Conservation (phyloP, 805 yeast species). For the Teunomyces aglyptinius region DNA sequence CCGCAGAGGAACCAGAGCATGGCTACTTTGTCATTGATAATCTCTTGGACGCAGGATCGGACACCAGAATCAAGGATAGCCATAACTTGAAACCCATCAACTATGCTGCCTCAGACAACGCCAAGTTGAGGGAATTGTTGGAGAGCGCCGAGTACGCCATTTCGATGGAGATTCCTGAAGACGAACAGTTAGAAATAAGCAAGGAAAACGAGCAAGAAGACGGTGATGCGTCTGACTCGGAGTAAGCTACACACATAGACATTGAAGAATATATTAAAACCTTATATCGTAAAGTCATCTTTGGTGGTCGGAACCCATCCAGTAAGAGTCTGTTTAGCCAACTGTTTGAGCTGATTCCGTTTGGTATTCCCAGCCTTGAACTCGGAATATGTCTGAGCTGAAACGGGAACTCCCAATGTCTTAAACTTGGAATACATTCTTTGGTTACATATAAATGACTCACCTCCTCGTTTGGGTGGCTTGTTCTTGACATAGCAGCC, state of each 20-base stretch:
- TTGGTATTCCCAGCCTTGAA: conserved; percentile 16
- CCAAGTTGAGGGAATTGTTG: conserved; percentile 57
- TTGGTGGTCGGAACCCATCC: conserved; percentile 46
- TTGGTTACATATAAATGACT: conserved; percentile 36
- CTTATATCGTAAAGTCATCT: conserved; percentile 40
- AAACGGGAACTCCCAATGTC: not conserved
- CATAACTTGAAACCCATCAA: conserved; percentile 75
- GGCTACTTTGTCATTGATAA: conserved; percentile 76
- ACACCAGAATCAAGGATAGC: conserved; percentile 50
- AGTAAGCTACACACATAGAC: conserved; percentile 11
- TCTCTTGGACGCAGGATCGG: conserved; percentile 88
- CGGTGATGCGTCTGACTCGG: conserved; percentile 38
- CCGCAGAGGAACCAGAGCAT: conserved; percentile 79
- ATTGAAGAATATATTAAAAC: not conserved
- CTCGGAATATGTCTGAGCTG: conserved; percentile 8
- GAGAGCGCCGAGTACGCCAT: conserved; percentile 84
- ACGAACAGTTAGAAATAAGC: conserved; percentile 26
- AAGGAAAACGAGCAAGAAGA: conserved; percentile 31
- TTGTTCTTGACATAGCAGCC: conserved; percentile 51
- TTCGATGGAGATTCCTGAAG: conserved; percentile 31
- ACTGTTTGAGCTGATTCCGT: conserved; percentile 29
- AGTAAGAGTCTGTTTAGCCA: conserved; percentile 30
- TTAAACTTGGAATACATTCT: conserved; percentile 15
- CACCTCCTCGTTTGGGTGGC: conserved; percentile 45
- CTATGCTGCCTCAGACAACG: conserved; percentile 54